Base-by-base conservation (phyloP, 495 filamentous ascomycete genomes). In the Annulohypoxylon bovei region DNA sequence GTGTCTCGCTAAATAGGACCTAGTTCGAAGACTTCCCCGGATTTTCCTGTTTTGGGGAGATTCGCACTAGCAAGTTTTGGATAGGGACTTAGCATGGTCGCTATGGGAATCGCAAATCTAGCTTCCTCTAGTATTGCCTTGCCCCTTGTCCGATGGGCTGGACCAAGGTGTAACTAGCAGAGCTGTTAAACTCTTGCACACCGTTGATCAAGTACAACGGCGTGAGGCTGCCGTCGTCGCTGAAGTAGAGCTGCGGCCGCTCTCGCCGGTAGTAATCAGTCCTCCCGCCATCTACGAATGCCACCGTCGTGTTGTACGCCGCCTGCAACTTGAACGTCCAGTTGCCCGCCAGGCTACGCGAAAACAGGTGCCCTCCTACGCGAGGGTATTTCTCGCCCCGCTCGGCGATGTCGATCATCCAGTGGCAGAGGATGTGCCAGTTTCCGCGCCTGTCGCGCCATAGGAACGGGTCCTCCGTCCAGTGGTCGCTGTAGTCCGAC, bases 111-210 rank as follows among this genome's bases (percentile, higher is more conserved):
- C 23, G 58, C 6, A 70, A 67, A 16, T 62, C 71, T 35, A 71
- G 28, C 54, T 25, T 62, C 14, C 55, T 30, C 22, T 74, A 67
- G 30, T 71, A 71, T 20, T 49, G n/a, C 14, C 20, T n/a, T 8
- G 63, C 67, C 8, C 53, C 58, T 5, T 30, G 2, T 11, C 71
- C 67, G 25, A 74, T 65, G 20, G 71, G 71, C 25, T 71, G 63
- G 42, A 71, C 62, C 52, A 74, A 18, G 16, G 74, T 81, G 75
- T 80, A 80, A 9, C 78, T 74, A 11, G 75, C 67, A 9, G 79
- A 76, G 63, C 76, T 81, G 68, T 82, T 76, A 49, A 83, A 79
- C 71, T 82, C 81, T 55, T 82, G 79, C 16, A 82, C 77, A 3
- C 80, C 80, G 22, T 68, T 81, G 2, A 73, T 67, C 53, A 81